These are phyloP conservation scores for Mucor piriformis DNA, from an alignment of 371 early-diverging fungal genomes.

Conservation along the genomic window DNA sequence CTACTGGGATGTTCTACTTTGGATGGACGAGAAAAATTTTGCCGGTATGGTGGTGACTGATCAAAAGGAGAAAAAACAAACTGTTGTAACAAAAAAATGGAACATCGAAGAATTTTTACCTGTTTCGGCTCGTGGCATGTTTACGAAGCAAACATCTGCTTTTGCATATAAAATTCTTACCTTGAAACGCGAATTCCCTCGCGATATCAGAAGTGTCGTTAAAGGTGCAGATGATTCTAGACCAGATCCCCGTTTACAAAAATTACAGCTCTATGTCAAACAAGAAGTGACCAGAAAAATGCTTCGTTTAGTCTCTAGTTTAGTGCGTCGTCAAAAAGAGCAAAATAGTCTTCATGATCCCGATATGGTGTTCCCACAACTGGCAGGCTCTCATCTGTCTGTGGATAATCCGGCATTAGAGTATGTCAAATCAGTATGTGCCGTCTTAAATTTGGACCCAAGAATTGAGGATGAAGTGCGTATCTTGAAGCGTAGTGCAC, in stretches of 20 bases:
- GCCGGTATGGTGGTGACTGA: constrained; percentile 64
- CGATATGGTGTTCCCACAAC: constrained; percentile 63
- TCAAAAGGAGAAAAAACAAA: neutral
- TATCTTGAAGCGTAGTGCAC: constrained; percentile 74
- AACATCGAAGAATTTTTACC: constrained; percentile 89
- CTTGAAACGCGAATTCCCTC: constrained; percentile 18
- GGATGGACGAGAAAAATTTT: constrained; percentile 93
- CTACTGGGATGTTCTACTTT: constrained; percentile 84
- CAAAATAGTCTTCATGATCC: constrained; percentile 11
- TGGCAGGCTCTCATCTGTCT: constrained; percentile 70
- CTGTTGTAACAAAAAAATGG: constrained; percentile 65
- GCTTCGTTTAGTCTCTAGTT: constrained; percentile 33
- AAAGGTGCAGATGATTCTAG: constrained; percentile 13
- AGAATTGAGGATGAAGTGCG: constrained; percentile 65
- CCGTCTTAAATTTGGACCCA: constrained; percentile 75
- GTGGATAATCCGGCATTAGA: constrained; percentile 74
- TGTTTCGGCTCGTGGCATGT: constrained; percentile 66
- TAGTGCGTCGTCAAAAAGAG: constrained; percentile 32
- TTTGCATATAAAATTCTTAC: constrained; percentile 27
- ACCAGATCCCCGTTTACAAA: constrained; percentile 30
- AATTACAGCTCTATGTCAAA: constrained; percentile 44
- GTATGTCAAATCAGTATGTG: constrained; percentile 73
- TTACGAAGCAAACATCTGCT: constrained; percentile 41
- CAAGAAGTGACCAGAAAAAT: constrained; percentile 54
- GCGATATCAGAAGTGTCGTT: constrained; percentile 12